A percentile compares a stretch with the other conserved stretches of the same genome.
Conservation (phyloP, 116 monocot species). For the Posidonia oceanica region DNA sequence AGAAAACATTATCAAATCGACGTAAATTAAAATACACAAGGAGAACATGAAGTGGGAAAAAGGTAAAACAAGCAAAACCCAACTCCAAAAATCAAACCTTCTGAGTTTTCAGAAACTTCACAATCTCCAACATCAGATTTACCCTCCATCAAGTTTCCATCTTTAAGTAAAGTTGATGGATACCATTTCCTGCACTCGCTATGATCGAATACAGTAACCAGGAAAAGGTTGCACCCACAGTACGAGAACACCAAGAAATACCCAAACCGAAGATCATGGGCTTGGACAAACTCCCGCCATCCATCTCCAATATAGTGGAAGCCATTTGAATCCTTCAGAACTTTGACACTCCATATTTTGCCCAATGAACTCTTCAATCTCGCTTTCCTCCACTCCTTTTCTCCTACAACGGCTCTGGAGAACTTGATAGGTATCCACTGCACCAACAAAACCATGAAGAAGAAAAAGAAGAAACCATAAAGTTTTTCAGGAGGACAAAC, state of each 20-base stretch:
- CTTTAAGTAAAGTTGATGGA: no score
- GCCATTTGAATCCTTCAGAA: not conserved
- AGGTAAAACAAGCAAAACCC: no score
- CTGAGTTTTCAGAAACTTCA: no score
- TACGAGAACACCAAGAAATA: constrained; percentile 2
- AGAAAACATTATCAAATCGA: no score
- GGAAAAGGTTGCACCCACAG: not conserved
- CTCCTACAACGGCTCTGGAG: not conserved
- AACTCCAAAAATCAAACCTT: no score
- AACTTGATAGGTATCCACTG: constrained; percentile 1
- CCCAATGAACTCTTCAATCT: not conserved
- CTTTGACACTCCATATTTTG: not conserved
- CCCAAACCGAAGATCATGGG: constrained; percentile 1
- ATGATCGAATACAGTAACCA: not conserved
- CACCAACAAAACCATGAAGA: not conserved
- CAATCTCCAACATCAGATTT: no score
- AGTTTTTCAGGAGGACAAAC: not conserved
- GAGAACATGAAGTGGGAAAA: no score
- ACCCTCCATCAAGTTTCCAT: no score
- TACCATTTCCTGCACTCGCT: not conserved
- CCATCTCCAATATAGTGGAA: not conserved
- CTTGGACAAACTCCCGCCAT: not conserved
- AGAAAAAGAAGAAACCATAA: not conserved
- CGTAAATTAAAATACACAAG: no score
- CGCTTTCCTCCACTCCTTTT: not conserved